Base-by-base conservation (phyloP, 2,329 filamentous ascomycete genomes). In the Arthrobotrys entomopaga region DNA sequence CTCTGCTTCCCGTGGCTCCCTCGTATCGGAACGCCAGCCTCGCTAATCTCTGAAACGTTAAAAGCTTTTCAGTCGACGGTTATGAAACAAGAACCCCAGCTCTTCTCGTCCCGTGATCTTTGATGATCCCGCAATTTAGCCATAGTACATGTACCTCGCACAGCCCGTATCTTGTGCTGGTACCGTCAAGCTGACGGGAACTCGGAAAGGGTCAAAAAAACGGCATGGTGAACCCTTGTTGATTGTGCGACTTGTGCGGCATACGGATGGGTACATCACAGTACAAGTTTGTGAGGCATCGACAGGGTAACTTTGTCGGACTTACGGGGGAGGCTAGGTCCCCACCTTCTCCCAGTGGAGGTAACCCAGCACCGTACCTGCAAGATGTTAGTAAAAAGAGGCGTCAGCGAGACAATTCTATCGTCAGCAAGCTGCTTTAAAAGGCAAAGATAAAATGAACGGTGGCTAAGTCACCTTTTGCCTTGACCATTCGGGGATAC, bases 231-330 rank as follows among this genome's bases (percentile, higher is more conserved):
- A 3, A 7, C 46, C n/a, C 24, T 53, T n/a, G 20, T 29, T 26
- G n/a, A 54, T 26, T 40, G 29, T 43, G 48, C 34, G n/a, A 29
- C 19, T 73, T 74, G 61, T 74, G 70, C 70, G 70, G 70, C 70
- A 74, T 64, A 16, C n/a, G 24, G 10, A 3, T 38, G 46, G 52
- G 61, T 73, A 73, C 69, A 48, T 50, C 16, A 22, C 26, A 54
- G 58, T 65, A 72, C 67, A 72, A 60, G 53, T 65, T 57, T 65
- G 61, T 73, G 69, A 66, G 61, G 69, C 52, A 54, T 46, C 69
- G 42, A 54, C 69, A 42, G 59, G 48, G 49, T 43, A 57, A 43
- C 20, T 60, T n/a, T 15, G 61, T 66, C 54, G 56, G 56, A 57
- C 61, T 43, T 61, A 56, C 53, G 34, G 49, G 56, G 24, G 34